Conservation (phyloP, 306 rosid species). For the Quercus suber region DNA sequence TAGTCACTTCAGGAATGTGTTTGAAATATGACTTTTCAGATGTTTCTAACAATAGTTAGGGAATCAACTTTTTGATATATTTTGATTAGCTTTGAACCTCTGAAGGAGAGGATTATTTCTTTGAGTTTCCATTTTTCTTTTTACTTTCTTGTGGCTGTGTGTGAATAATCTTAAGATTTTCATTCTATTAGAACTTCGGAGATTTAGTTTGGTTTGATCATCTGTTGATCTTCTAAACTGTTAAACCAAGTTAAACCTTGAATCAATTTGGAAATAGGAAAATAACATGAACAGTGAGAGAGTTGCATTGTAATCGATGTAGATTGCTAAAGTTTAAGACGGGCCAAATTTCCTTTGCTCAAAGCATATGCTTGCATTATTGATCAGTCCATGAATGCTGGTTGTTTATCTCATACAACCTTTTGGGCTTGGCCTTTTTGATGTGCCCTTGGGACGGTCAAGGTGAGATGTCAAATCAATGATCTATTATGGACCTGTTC, state of each 20-base stretch:
- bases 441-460: neutral
- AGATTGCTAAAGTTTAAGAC: too few relatives aligned
- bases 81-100: neutral
- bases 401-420: too few relatives aligned
- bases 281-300: too few relatives aligned
- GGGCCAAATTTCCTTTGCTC: too few relatives aligned
- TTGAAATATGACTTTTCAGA: neutral
- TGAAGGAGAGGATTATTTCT: neutral
- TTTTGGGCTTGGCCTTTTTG: neutral
- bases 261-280: neutral
- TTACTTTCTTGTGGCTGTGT: neutral
- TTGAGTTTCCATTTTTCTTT: neutral
- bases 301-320: too few relatives aligned
- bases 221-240: neutral
- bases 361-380: too few relatives aligned
- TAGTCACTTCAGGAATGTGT: neutral
- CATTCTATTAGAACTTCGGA: neutral
- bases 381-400: too few relatives aligned
- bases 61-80: neutral
- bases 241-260: neutral
- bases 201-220: neutral
- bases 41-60: neutral
- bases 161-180: neutral
- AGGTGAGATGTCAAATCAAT: neutral
- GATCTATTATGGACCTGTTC: neutral